These are phyloP conservation scores for Beta corolliflora DNA, from an alignment of 179 eudicot genomes.

Conservation along the genomic window DNA sequence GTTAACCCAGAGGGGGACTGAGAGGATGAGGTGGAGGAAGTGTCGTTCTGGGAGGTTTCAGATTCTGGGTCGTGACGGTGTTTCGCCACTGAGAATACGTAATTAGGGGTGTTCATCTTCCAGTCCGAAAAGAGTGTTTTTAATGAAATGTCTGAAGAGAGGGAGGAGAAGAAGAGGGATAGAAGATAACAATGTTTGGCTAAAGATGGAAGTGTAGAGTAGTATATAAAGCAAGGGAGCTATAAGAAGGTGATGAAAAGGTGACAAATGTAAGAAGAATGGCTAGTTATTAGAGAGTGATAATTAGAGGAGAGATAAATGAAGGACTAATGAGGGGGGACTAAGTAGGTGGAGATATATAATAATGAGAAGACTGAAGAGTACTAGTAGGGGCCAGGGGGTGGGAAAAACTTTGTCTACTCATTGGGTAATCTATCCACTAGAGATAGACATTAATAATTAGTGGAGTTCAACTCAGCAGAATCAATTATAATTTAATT, in stretches of 20 bases:
- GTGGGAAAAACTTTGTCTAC: no score
- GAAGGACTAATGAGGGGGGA: not conserved
- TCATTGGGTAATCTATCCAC: no score
- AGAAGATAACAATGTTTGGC: not conserved
- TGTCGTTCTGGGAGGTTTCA: constrained; percentile 21
- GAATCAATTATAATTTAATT: no score
- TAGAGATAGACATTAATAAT: no score
- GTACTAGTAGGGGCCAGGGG: no score
- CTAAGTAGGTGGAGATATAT: not conserved
- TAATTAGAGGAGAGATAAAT: not conserved
- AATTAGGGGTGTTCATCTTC: not conserved
- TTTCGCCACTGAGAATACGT: not conserved
- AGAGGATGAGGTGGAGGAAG: constrained; percentile 31
- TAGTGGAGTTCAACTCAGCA: no score
- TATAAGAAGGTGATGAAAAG: not conserved
- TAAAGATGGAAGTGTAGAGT: constrained; percentile 3
- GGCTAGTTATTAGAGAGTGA: constrained; percentile 15
- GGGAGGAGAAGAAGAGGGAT: no score
- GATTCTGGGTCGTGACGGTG: constrained; percentile 12
- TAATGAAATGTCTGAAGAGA: constrained; percentile 19
- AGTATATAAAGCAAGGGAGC: constrained; percentile 28
- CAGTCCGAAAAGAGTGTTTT: not conserved
- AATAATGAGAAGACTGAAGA: not conserved
- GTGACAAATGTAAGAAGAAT: constrained; percentile 20
- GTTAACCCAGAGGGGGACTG: no score